These are phyloP conservation scores for Schoenoplectus triqueter DNA, from an alignment of 202 grass and related monocot species.

Conservation along the genomic window DNA sequence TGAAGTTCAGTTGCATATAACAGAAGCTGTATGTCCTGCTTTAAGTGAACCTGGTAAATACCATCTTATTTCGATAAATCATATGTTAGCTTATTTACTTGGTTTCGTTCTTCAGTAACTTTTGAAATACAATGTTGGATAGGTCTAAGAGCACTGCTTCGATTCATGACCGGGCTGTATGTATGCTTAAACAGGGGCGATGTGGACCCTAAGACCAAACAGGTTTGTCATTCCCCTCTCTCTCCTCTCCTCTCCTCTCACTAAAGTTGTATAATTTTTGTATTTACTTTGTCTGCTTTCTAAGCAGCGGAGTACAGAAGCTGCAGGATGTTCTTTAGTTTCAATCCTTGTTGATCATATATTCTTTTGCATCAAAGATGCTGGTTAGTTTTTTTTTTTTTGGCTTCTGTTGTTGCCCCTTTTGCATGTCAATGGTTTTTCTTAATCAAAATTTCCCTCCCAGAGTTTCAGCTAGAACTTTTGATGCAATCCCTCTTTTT, in stretches of 20 bases:
- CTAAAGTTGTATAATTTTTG: constrained; percentile 1
- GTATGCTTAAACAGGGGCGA: constrained; percentile 94
- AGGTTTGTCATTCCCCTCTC: constrained; percentile 52
- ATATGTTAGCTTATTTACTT: constrained; percentile 38
- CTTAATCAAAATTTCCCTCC: constrained; percentile 15
- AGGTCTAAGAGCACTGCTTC: constrained; percentile 92
- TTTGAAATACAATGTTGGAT: constrained; percentile 39
- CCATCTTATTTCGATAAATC: constrained; percentile 9
- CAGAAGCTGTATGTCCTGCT: constrained; percentile 96
- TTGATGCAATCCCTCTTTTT: constrained; percentile 97
- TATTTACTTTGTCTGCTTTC: constrained; percentile 46
- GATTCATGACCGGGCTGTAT: constrained; percentile 94
- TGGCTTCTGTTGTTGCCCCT: not conserved
- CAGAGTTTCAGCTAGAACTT: constrained; percentile 99
- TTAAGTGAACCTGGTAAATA: constrained; percentile 95
- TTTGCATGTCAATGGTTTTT: not conserved
- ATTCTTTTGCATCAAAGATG: constrained; percentile 98
- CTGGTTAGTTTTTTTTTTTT: constrained; percentile 56
- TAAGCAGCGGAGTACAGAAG: constrained; percentile 67
- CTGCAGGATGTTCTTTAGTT: constrained; percentile 94
- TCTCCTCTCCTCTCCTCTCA: constrained; percentile 32
- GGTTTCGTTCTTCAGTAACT: constrained; percentile 28
- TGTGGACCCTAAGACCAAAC: constrained; percentile 76
- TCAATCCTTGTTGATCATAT: constrained; percentile 97
- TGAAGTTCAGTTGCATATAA: constrained; percentile 93